Evolutionary conservation across 164 flowering plant species (phyloP).

Genomic region (Aristolochia contorta): DNA sequence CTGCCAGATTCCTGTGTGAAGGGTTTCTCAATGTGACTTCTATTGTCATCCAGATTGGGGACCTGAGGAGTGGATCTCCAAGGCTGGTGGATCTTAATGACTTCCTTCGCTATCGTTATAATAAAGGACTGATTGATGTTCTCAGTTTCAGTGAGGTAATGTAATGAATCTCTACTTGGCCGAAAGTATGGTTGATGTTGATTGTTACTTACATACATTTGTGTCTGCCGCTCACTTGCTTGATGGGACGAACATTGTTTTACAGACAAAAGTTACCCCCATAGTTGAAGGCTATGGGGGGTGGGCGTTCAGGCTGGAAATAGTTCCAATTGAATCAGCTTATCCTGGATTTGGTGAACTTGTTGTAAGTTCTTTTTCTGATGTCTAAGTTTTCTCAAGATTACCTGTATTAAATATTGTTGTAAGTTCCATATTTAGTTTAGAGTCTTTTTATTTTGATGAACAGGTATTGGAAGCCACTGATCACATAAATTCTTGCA

Average conservation of each 20-base stretch:
- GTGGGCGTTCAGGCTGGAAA: slow-evolving; percentile 94
- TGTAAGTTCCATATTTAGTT: too few relatives aligned
- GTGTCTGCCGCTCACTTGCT: not conserved
- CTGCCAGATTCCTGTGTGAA: too few relatives aligned
- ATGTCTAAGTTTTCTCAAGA: not conserved
- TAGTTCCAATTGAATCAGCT: slow-evolving; percentile 95
- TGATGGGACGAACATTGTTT: slow-evolving; percentile 8
- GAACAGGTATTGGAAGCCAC: slow-evolving; percentile 83
- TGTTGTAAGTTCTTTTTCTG: slow-evolving; percentile 58
- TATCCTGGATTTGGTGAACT: slow-evolving; percentile 99
- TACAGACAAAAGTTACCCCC: slow-evolving; percentile 91
- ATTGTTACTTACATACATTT: not conserved
- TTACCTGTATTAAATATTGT: not conserved
- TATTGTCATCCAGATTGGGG: slow-evolving; percentile 51
- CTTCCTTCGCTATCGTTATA: slow-evolving; percentile 62
- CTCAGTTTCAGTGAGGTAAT: slow-evolving; percentile 97
- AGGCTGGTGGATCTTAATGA: slow-evolving; percentile 80
- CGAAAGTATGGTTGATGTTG: not conserved
- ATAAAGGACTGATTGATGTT: slow-evolving; percentile 71
- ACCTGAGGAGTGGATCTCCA: slow-evolving; percentile 90
- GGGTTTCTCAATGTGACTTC: too few relatives aligned
- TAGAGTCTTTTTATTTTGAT: too few relatives aligned
- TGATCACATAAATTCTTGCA: slow-evolving; percentile 98
- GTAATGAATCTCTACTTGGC: not conserved
- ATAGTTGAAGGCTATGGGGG: slow-evolving; percentile 99